Base-by-base conservation (phyloP, 306 rosid genomes). In the Inga oerstediana region DNA sequence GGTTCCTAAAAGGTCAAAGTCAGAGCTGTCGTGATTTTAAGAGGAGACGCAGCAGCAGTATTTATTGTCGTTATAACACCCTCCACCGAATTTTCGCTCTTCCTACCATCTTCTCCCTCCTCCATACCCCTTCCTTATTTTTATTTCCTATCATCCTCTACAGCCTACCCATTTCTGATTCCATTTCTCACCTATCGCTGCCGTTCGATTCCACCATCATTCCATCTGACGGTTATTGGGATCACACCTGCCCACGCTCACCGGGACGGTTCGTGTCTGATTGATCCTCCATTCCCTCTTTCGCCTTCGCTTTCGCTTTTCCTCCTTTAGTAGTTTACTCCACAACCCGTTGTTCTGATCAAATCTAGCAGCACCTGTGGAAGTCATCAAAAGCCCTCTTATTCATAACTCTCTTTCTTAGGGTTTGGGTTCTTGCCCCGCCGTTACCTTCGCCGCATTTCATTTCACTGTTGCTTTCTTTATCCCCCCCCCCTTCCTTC, bases 351-450 rank as follows among this genome's bases (percentile, higher is more conserved):
- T 68, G 79, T 39, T 44, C 68, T 19, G 35, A 72, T 84, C 87
- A 72, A 84, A 76, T 85, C 88, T 83, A 46, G 43, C 48, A 66
- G 74, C 79, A 7, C 35, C 16, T 22, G 74, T 37, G 74, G 85
- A 87, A 88, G 93, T 91, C 91, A 82, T 79, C 84, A 85, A 24
- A 46, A 70, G 69, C 64, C 85, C 91, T 90, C 95, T 7, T 14
- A 3, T 72, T 85, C 92, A 2, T 19, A 59, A 43, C 39, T 41
- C 71, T 43, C 43, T 59, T 43, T 61, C 72, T 61, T 52, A 51
- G 79, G 79, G 67, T 75, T 76, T 13, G 24, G 54, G 10, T n/a
- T 51, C 27, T 75, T 13, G 8, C 79, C 20, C 52, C 59, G 9
- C 68, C 37, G 15, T 34, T 52, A 15, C 78, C 4, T 51, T 14